Conservation (phyloP, 164 flowering plant genomes). For the Umbellularia californica region DNA sequence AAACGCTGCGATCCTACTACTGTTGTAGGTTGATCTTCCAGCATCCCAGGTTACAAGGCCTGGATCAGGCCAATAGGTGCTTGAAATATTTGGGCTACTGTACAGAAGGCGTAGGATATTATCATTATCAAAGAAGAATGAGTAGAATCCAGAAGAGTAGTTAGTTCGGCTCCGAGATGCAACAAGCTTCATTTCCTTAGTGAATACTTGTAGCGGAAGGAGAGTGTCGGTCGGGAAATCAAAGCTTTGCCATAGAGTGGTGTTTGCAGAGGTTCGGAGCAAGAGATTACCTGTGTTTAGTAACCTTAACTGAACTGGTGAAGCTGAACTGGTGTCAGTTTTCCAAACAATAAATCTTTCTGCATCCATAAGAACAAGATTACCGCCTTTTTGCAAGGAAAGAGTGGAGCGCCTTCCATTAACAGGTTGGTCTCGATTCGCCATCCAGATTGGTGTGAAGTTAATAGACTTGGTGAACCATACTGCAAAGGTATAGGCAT, state of each 20-base stretch:
- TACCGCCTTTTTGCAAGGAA: constrained; percentile 8
- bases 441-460: constrained; percentile 20
- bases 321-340: constrained; percentile 1
- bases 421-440: constrained; percentile 22
- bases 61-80: constrained; percentile 32
- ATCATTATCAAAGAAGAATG: constrained; percentile 32
- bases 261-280: neutral
- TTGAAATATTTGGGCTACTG: constrained; percentile 20
- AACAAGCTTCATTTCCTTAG: constrained; percentile 13
- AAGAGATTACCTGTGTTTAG: neutral
- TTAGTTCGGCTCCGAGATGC: constrained; percentile 24
- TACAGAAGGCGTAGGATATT: constrained; percentile 28
- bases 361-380: constrained; percentile 14
- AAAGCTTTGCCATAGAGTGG: constrained; percentile 33
- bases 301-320: neutral
- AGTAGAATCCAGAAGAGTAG: constrained; percentile 32
- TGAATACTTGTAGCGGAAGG: constrained; percentile 33
- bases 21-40: constrained; percentile 16
- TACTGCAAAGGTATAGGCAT: constrained; percentile 17
- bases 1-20: constrained; percentile 9
- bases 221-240: constrained; percentile 40
- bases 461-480: constrained; percentile 16
- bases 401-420: constrained; percentile 10
- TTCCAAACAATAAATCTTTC: constrained; percentile 12
- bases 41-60: neutral